Conservation (phyloP, 768 basidiomycete genomes). For the Dentipellis sp. region DNA sequence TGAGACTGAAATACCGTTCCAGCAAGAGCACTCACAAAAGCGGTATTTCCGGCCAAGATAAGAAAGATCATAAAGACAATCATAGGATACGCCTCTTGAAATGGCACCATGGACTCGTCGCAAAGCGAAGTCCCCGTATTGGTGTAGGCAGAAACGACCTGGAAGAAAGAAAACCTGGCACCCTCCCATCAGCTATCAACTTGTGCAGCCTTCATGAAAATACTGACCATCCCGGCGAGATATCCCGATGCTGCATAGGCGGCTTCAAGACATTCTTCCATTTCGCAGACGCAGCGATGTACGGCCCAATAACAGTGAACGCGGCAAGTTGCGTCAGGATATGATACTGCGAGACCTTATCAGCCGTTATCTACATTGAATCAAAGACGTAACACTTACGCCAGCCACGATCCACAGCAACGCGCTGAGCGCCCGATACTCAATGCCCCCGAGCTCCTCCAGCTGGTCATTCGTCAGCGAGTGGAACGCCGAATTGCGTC, state of each 20-base stretch:
- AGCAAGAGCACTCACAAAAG: conserved; percentile 58
- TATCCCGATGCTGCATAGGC: conserved; percentile 43
- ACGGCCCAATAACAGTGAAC: conserved; percentile 74
- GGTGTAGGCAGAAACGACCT: conserved; percentile 78
- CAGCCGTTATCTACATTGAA: not conserved
- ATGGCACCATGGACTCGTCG: conserved; percentile 88
- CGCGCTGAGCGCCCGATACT: conserved; percentile 77
- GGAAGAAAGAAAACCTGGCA: conserved; percentile 75
- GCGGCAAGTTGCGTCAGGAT: conserved; percentile 56
- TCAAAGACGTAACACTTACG: conserved; percentile 36
- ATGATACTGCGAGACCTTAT: conserved; percentile 55
- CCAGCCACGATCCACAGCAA: conserved; percentile 71
- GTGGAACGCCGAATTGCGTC: conserved; percentile 69
- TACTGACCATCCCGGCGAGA: conserved; percentile 59
- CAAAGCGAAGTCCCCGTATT: conserved; percentile 84
- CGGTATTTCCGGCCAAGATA: conserved; percentile 89
- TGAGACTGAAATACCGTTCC: not conserved
- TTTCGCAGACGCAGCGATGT: conserved; percentile 43
- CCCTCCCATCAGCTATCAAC: not conserved
- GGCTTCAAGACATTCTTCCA: conserved; percentile 57
- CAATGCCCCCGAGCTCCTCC: conserved; percentile 90
- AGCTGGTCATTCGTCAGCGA: conserved; percentile 69
- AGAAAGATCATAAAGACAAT: conserved; percentile 61
- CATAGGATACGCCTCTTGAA: conserved; percentile 80
- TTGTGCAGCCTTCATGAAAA: not conserved